phyloP scores from a whole-genome alignment of 495 filamentous ascomycete species.

The Xylaria palmicola region DNA sequence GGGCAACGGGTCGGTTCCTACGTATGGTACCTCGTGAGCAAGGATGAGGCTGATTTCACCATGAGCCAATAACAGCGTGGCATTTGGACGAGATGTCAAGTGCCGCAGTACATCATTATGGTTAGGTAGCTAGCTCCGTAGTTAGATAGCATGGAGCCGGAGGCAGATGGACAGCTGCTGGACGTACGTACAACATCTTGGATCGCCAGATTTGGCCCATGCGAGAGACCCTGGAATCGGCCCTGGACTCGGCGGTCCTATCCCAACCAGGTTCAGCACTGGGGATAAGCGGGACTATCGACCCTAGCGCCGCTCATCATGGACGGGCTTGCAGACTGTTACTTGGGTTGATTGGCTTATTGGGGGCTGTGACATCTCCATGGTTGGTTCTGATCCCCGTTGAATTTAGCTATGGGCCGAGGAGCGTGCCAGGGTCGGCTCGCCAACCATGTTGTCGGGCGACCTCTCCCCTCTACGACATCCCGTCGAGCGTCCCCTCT shows the following conservation, averaged over 20 bases:
- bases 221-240: constrained; percentile 6
- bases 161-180: no score
- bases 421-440: constrained; percentile 5
- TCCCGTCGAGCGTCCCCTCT: background rate
- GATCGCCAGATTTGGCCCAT: background rate
- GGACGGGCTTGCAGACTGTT: background rate
- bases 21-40: background rate
- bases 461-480: background rate
- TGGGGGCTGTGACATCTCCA: background rate
- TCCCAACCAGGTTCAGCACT: background rate
- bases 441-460: constrained; percentile 16
- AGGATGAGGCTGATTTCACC: constrained; percentile 13
- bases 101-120: background rate
- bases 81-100: background rate
- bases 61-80: constrained; percentile 2
- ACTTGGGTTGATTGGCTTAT: background rate
- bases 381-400: constrained; percentile 10
- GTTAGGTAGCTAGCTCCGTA: background rate
- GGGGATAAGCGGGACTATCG: constrained; percentile 8
- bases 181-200: background rate
- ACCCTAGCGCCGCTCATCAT: constrained; percentile 3
- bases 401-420: background rate
- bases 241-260: background rate
- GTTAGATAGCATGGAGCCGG: background rate
- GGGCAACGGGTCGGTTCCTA: background rate